These are phyloP conservation scores for Jacaranda copaia DNA, from an alignment of 257 asterid genomes.

Conservation along the genomic window DNA sequence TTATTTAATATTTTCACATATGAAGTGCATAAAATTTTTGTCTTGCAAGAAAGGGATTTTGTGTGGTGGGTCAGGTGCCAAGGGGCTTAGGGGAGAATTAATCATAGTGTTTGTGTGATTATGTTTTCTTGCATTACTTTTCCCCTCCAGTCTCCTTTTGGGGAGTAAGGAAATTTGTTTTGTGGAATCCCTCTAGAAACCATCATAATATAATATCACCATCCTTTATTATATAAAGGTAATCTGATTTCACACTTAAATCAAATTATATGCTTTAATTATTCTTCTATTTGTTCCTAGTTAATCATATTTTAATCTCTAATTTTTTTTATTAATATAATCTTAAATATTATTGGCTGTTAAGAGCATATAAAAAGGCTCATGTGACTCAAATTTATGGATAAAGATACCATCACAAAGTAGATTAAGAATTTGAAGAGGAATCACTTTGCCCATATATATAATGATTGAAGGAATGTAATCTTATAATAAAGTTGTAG, in stretches of 20 bases:
- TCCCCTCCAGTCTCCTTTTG: slow-evolving; percentile 30
- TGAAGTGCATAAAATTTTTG: not conserved
- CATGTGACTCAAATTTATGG: not conserved
- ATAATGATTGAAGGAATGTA: slow-evolving; percentile 28
- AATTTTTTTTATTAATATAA: not conserved
- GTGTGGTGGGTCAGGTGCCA: slow-evolving; percentile 17
- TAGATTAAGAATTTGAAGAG: not conserved
- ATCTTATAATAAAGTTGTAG: slow-evolving; percentile 1
- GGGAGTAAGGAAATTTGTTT: slow-evolving; percentile 28
- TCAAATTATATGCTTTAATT: not conserved
- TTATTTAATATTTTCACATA: too few species aligned
- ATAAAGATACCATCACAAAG: not conserved
- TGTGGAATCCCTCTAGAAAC: slow-evolving; percentile 32
- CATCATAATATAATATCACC: not conserved
- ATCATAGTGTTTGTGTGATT: not conserved
- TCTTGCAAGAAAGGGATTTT: slow-evolving; percentile 14
- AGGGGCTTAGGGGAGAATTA: not conserved
- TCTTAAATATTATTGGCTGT: too few species aligned
- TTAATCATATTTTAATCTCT: not conserved
- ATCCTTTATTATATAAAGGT: too few species aligned
- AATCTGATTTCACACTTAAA: not conserved
- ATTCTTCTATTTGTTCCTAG: not conserved
- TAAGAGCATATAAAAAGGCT: not conserved
- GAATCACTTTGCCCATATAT: not conserved
- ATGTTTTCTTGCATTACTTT: slow-evolving; percentile 7